Conservation (phyloP, 306 rosid species). For the Rubus parviflorus region DNA sequence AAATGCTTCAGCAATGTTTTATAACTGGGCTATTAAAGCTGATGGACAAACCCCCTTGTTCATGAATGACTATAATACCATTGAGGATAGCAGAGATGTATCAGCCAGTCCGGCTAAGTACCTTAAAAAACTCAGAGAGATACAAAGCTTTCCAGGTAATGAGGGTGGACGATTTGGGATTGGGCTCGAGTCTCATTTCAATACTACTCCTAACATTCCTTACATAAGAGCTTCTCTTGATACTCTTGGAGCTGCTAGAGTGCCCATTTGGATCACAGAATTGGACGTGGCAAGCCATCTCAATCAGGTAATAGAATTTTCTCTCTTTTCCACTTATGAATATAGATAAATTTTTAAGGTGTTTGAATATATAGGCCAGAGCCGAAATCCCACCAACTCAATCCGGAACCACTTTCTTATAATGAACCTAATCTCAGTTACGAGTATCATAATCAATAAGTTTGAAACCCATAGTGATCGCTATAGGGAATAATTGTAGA, state of each 20-base stretch:
- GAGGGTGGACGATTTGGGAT: conserved; percentile 34
- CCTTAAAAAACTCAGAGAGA: conserved; percentile 45
- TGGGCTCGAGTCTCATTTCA: conserved; percentile 71
- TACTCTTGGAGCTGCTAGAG: conserved; percentile 52
- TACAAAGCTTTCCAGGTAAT: conserved; percentile 35
- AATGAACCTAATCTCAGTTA: no score
- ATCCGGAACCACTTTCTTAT: no score
- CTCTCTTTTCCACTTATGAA: no score
- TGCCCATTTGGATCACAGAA: conserved; percentile 79
- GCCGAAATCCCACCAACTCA: no score
- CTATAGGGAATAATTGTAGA: no score
- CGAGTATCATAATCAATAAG: no score
- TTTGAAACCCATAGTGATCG: no score
- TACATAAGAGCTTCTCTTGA: conserved; percentile 72
- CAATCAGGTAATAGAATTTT: conserved; percentile 43
- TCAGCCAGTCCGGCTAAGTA: conserved; percentile 44
- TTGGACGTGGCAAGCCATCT: conserved; percentile 49
- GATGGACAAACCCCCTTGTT: conserved; percentile 51
- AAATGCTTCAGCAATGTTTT: conserved; percentile 32
- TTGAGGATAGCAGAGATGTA: conserved; percentile 54
- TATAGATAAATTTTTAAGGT: no score
- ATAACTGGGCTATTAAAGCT: conserved; percentile 37
- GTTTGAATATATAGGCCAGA: no score
- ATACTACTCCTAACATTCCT: conserved; percentile 42
- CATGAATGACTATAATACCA: conserved; percentile 65